A percentile compares a stretch with the other conserved stretches of the same genome.
Evolutionary conservation across 768 basidiomycete genomes (phyloP).

Genomic region (Leccinum truebloodii): DNA sequence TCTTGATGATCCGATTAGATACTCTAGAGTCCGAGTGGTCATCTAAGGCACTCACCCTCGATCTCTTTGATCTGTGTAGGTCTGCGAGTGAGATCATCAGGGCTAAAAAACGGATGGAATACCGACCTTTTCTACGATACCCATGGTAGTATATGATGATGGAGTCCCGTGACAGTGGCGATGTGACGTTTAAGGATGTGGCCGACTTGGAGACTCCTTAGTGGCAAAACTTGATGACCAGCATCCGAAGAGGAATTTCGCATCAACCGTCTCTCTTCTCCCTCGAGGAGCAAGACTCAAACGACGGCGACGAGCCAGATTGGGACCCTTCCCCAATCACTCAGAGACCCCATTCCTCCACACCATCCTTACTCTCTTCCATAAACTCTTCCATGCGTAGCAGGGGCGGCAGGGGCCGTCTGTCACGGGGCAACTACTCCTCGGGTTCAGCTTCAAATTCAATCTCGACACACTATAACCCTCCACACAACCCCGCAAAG

Average conservation of each 20-base stretch:
- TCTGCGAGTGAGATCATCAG: constrained; percentile 10
- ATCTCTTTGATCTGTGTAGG: constrained; percentile 86
- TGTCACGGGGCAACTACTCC: constrained; percentile 32
- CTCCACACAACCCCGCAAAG: constrained; percentile 35
- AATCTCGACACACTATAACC: constrained; percentile 31
- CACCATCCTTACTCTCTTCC: constrained; percentile 26
- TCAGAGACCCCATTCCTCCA: constrained; percentile 22
- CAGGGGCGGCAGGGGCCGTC: constrained; percentile 33
- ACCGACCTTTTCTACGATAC: constrained; percentile 87
- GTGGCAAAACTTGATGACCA: constrained; percentile 16
- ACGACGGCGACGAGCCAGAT: constrained; percentile 46
- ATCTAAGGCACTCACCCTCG: constrained; percentile 64
- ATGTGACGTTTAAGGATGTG: neutral
- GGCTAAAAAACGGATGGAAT: constrained; percentile 4
- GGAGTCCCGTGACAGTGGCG: neutral
- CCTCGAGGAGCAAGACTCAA: constrained; percentile 56
- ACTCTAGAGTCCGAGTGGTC: neutral
- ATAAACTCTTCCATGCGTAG: constrained; percentile 33
- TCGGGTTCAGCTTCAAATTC: constrained; percentile 29
- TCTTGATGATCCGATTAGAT: constrained; percentile 46
- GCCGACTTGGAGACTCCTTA: neutral
- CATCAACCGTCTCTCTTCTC: constrained; percentile 72
- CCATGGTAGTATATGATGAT: constrained; percentile 54
- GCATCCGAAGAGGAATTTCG: constrained; percentile 26
- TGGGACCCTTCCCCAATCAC: constrained; percentile 42